Base-by-base conservation (phyloP, 2,329 filamentous ascomycete genomes). In the Fusarium oxysporum region DNA sequence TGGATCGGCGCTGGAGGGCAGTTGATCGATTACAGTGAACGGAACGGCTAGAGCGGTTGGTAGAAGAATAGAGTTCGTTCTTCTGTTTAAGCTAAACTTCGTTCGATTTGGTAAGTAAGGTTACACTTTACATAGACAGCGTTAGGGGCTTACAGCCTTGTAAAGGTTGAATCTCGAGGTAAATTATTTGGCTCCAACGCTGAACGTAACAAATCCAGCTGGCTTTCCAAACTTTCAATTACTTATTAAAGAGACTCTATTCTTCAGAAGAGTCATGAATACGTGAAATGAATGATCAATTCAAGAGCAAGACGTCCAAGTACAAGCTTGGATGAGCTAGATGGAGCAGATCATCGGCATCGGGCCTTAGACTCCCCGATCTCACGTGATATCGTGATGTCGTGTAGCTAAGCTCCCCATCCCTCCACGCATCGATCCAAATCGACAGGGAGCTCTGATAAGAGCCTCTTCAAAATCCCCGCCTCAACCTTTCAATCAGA, bases 371-470 rank as follows among this genome's bases (percentile, higher is more conserved):
- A 53, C 56, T n/a, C 40, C 0, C 76, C 76, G 74, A 48, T 4
- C 19, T 70, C 76, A 77, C 76, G 75, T 77, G 76, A 77, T 50
- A 76, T 77, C 68, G 68, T 72, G 76, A 77, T 75, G 41, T 77
- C 74, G 75, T 77, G 75, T 76, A 67, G 71, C 62, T 65, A 62
- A 59, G 65, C 62, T 57, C 23, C 14, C 50, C 64, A 69, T 65
- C 58, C 66, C 58, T 69, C 66, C 66, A 69, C 19, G 55, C 21
- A 58, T 48, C 30, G 38, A 47, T 47, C 45, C 54, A 40, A 66
- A 56, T 37, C 33, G 56, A 57, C 56, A 59, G 66, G 59, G 61
- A 68, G 59, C 65, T 57, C 47, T 43, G 56, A 73, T 72, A 66
- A 59, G 65, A 63, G 60, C 30, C 48, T 61, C 61, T 56, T 61